phyloP scores from a whole-genome alignment of 75 land plant genomes.

The Adiantum capillusveneris region DNA sequence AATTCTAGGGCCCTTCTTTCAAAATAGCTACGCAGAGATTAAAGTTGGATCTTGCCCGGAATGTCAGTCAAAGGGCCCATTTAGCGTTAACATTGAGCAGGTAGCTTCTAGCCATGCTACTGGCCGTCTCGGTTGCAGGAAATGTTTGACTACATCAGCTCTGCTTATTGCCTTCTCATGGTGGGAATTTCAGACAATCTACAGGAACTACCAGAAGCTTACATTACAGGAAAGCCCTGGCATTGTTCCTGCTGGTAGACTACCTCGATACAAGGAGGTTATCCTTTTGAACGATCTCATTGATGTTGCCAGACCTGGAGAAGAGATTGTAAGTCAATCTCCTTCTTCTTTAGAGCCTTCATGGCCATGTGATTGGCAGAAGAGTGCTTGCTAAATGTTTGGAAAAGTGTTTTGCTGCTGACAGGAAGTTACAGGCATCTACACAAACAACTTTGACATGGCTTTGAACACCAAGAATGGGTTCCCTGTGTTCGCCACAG shows the following conservation, averaged over 20 bases:
- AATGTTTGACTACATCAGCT: no score
- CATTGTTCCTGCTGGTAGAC: conserved; percentile 93
- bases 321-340: conserved; percentile 73
- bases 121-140: no score
- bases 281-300: conserved; percentile 92
- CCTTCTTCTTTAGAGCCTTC: not conserved
- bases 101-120: no score
- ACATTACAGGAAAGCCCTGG: conserved; percentile 98
- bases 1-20: conserved; percentile 82
- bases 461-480: conserved; percentile 95
- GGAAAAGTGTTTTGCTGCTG: no score
- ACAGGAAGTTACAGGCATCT: conserved; percentile 97
- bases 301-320: conserved; percentile 98
- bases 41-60: conserved; percentile 99
- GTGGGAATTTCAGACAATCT: conserved; percentile 99
- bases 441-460: conserved; percentile 92
- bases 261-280: conserved; percentile 95
- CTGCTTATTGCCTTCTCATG: no score
- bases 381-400: no score
- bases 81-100: conserved; percentile 90
- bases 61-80: conserved; percentile 97
- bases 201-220: conserved; percentile 95
- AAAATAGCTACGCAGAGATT: conserved; percentile 89
- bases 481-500: conserved; percentile 98
- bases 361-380: not conserved